phyloP scores from a whole-genome alignment of 306 rosid species.

The Begonia peltatifolia region DNA sequence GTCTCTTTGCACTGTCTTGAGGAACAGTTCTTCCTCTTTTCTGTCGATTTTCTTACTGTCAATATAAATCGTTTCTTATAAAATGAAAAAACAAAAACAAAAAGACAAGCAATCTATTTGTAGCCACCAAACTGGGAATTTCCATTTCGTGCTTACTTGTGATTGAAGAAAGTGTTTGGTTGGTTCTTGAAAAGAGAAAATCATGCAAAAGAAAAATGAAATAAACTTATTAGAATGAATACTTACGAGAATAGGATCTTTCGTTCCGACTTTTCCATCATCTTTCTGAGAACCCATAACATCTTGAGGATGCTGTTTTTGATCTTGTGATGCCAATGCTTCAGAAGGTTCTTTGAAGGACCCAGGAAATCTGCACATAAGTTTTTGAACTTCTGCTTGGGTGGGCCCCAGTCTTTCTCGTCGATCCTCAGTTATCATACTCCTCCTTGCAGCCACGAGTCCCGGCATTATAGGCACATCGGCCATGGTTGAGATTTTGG shows the following conservation, averaged over 20 bases:
- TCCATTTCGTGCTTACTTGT: no score
- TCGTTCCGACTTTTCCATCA: constrained; percentile 31
- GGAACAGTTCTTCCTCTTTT: no score
- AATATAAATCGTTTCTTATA: no score
- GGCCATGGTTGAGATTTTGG: constrained; percentile 61
- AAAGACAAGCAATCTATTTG: no score
- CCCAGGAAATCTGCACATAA: constrained; percentile 69
- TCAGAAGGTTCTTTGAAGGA: constrained; percentile 87
- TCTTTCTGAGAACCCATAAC: constrained; percentile 41
- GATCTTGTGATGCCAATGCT: constrained; percentile 36
- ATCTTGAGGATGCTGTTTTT: constrained; percentile 39
- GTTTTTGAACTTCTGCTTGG: constrained; percentile 58
- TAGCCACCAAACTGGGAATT: no score
- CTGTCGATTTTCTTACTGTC: no score
- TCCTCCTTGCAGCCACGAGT: constrained; percentile 79
- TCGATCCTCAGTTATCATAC: constrained; percentile 73
- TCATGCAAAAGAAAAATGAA: no score
- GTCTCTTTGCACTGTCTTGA: no score
- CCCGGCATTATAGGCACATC: constrained; percentile 60
- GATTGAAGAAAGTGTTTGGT: no score
- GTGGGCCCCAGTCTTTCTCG: constrained; percentile 70
- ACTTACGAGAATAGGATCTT: constrained; percentile 75
- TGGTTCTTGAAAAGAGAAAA: no score
- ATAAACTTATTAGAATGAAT: background rate
- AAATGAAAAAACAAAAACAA: no score